phyloP scores from a whole-genome alignment of 805 yeast genomes.

The Myxozyma neglecta region DNA sequence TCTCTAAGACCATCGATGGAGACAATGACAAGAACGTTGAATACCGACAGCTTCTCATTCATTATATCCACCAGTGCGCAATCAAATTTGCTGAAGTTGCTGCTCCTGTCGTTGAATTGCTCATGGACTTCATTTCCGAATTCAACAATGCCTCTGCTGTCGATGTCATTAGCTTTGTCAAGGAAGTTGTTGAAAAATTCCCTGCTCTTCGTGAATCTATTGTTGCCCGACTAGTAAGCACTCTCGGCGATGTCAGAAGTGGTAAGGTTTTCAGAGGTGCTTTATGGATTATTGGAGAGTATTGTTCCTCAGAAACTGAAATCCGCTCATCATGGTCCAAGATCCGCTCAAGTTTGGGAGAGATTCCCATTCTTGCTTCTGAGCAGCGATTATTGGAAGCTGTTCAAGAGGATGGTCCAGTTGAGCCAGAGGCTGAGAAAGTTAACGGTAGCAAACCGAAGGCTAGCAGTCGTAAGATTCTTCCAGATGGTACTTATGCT shows the following conservation, averaged over 20 bases:
- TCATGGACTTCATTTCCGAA: slow-evolving; percentile 83
- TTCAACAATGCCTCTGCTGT: slow-evolving; percentile 81
- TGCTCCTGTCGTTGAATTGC: slow-evolving; percentile 80
- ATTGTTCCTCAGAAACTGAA: slow-evolving; percentile 65
- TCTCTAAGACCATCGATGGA: slow-evolving; percentile 64
- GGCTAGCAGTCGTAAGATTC: slow-evolving; percentile 68
- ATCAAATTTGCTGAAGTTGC: slow-evolving; percentile 88
- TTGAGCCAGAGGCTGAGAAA: slow-evolving; percentile 35
- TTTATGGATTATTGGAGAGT: slow-evolving; percentile 95
- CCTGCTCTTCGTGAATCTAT: slow-evolving; percentile 73
- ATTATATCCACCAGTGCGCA: slow-evolving; percentile 86
- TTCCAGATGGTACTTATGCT: slow-evolving; percentile 99
- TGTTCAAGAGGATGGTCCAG: slow-evolving; percentile 43
- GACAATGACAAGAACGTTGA: slow-evolving; percentile 80
- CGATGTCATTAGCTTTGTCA: slow-evolving; percentile 87
- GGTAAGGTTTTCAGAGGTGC: slow-evolving; percentile 93
- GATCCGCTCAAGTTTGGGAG: slow-evolving; percentile 80
- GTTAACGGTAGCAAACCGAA: slow-evolving; percentile 40
- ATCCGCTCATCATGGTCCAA: slow-evolving; percentile 85
- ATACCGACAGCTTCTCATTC: slow-evolving; percentile 84
- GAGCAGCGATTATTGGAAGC: slow-evolving; percentile 53
- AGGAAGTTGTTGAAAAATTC: slow-evolving; percentile 90
- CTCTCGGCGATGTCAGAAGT: slow-evolving; percentile 69
- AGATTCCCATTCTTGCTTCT: slow-evolving; percentile 80
- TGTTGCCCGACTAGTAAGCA: slow-evolving; percentile 57